Evolutionary conservation across 202 grass and related monocot species (phyloP).

Genomic region (Hordeum pubiflorum): DNA sequence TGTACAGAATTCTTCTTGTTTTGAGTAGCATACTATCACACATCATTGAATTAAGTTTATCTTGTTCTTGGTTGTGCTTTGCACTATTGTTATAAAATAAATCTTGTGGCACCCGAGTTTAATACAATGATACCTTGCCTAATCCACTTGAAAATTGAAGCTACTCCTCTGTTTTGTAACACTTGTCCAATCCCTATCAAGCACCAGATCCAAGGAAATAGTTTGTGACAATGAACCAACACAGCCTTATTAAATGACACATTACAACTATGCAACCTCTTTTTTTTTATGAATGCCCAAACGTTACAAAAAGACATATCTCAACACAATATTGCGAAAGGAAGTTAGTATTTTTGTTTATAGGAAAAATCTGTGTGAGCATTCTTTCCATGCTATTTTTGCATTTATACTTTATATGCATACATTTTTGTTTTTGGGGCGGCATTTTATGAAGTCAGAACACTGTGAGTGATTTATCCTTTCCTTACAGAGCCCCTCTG

Average conservation of each 20-base stretch:
- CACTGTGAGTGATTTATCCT: background rate
- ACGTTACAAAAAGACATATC: background rate
- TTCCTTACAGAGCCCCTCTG: slow-evolving; percentile 18
- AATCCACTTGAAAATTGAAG: background rate
- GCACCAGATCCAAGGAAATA: background rate
- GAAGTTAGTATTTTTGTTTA: background rate
- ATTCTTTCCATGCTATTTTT: background rate
- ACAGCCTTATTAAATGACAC: background rate
- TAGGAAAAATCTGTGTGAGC: background rate
- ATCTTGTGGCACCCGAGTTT: background rate
- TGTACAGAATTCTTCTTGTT: background rate
- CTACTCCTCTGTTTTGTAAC: background rate
- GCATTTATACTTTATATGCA: background rate
- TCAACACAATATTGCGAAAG: background rate
- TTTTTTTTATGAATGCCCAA: background rate
- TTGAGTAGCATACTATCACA: background rate
- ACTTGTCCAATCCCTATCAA: background rate
- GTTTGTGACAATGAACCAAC: background rate
- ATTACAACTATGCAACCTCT: background rate
- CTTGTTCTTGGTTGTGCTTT: background rate
- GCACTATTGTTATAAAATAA: background rate
- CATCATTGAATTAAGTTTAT: background rate
- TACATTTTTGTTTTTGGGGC: background rate
- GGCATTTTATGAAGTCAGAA: background rate
- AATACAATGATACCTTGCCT: background rate